These are phyloP conservation scores for Podospora sp. DNA, from an alignment of 495 filamentous ascomycete species.

Conservation along the genomic window DNA sequence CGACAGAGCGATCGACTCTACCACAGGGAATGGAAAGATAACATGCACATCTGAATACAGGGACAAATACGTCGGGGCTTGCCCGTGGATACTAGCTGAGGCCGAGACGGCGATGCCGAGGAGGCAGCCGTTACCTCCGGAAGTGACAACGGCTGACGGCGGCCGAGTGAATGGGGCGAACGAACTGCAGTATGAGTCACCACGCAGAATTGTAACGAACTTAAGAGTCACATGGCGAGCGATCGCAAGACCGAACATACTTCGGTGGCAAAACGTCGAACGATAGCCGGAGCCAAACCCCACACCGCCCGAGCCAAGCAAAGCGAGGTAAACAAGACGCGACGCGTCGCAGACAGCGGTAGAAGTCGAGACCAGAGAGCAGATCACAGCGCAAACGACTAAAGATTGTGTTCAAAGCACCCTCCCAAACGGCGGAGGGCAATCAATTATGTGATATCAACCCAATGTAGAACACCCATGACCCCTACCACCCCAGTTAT, in stretches of 20 bases:
- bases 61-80: too few relatives aligned
- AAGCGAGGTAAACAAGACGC: conserved; percentile 20
- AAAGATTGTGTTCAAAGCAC: conserved; percentile 22
- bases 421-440: conserved; percentile 15
- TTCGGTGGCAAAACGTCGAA: not conserved
- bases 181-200: too few relatives aligned
- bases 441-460: conserved; percentile 31
- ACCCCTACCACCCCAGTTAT: conserved; percentile 18
- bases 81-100: not conserved
- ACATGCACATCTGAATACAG: too few relatives aligned
- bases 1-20: too few relatives aligned
- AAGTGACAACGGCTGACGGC: not conserved
- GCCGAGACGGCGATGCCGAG: not conserved
- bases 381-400: not conserved
- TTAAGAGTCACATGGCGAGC: not conserved
- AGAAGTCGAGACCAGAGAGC: not conserved
- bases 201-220: not conserved
- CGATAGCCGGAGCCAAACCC: not conserved
- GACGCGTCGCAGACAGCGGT: conserved; percentile 11
- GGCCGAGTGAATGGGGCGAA: not conserved
- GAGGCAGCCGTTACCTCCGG: not conserved
- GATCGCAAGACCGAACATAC: not conserved
- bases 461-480: conserved; percentile 26
- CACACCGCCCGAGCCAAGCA: not conserved
- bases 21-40: too few relatives aligned